Percentiles rank a stretch among this genome's conserved stretches.
Conservation (phyloP, 495 filamentous ascomycete species). For the Penicillium manginii region DNA sequence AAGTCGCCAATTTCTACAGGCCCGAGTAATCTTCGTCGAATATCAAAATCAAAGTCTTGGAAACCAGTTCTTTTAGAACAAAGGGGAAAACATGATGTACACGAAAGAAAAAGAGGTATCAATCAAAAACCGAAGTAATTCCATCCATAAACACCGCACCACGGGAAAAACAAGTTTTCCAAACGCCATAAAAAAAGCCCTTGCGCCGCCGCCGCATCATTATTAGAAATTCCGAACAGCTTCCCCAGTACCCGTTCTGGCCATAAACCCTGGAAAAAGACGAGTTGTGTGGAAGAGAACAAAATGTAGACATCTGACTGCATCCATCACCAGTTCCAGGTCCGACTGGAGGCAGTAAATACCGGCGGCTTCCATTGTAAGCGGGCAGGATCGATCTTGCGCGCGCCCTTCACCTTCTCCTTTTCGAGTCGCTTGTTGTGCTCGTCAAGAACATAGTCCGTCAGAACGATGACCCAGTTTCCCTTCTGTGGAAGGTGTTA, state of each 20-base stretch:
- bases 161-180: background rate
- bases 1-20: too few relatives aligned
- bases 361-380: conserved; percentile 96
- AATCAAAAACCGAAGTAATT: background rate
- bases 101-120: conserved; percentile 6
- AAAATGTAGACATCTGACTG: background rate
- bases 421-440: conserved; percentile 72
- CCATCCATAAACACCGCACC: conserved; percentile 8
- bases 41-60: background rate
- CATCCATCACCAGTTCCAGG: conserved; percentile 84
- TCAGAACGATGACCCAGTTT: conserved; percentile 89
- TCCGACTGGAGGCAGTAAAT: conserved; percentile 83
- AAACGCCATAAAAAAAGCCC: background rate
- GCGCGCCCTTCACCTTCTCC: conserved; percentile 76
- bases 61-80: background rate
- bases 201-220: background rate
- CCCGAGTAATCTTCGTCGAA: background rate
- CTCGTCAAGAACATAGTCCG: conserved; percentile 76
- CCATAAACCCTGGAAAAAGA: background rate
- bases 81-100: background rate
- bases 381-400: conserved; percentile 73
- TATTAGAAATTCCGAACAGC: background rate
- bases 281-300: background rate
- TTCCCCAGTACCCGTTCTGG: background rate
- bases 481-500: conserved; percentile 64